These are phyloP conservation scores for Calonectria pseudoreteaudii DNA, from an alignment of 2,329 filamentous ascomycete genomes.

Conservation along the genomic window DNA sequence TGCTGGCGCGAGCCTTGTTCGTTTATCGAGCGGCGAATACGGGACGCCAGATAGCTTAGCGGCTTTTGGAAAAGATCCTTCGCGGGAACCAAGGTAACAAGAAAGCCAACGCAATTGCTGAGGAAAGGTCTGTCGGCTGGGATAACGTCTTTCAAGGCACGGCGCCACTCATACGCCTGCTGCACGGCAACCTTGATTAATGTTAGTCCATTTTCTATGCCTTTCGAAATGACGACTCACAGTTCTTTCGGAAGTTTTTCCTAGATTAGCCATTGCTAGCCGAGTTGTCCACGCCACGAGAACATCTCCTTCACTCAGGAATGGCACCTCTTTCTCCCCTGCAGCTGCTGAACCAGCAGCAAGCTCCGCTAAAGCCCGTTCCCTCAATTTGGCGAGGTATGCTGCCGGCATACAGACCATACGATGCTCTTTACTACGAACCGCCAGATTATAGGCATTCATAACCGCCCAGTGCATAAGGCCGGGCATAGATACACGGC, in stretches of 20 bases:
- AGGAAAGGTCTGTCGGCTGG: background rate
- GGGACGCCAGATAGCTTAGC: background rate
- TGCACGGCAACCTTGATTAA: background rate
- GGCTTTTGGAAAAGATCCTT: background rate
- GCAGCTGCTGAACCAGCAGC: background rate
- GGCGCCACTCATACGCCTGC: background rate
- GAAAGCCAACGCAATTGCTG: background rate
- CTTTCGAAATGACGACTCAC: background rate
- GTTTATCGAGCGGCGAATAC: background rate
- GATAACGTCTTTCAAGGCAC: background rate
- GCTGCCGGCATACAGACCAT: constrained; percentile 21
- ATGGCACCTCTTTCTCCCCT: background rate
- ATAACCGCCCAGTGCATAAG: background rate
- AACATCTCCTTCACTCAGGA: background rate
- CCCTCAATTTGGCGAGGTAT: background rate
- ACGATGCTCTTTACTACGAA: constrained; percentile 5
- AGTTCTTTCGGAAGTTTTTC: background rate
- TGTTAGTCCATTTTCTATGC: background rate
- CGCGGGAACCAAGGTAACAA: background rate
- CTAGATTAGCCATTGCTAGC: background rate
- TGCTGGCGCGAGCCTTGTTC: background rate
- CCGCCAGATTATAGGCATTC: background rate
- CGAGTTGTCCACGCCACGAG: background rate
- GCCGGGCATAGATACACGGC: background rate
- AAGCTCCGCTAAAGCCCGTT: background rate